Evolutionary conservation across 1,284 basidiomycete species (phyloP), one percentile per base, ranked within the genome.

Genomic region (Sanghuangporus sanghuang): DNA sequence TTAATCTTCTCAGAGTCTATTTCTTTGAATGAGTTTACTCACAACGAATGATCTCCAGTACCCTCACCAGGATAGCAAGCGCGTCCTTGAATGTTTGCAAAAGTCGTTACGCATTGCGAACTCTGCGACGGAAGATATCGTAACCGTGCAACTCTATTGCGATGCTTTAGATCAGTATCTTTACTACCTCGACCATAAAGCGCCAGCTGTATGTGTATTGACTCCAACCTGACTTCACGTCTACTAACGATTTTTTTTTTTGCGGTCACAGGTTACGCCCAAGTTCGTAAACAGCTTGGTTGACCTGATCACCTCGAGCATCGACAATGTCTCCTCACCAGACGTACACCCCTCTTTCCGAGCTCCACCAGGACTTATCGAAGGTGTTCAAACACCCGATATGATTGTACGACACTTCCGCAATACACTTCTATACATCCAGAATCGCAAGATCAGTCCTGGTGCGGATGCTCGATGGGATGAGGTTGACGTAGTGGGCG

Each of bases 261-360:
- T 42, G 14, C 12, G 21, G 3, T 11, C n/a, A 9, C 71, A 94
- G 92, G 83, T 95, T 62, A 92, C 93, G 36, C 87, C 95, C 14
- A 96, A 96, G 78, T 97, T 96, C 70, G 89, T 97, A 67, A 96
- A 96, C 76, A 93, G 90, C 66, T 84, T 97, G 54, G 93, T 97
- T 23, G 95, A 97, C 71, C 83, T 97, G 39, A 95, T 97, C 74
- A 92, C 93, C 0, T 87, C 88, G 23, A 93, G 90, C 70, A 93
- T 97, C 73, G 95, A 97, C 76, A 87, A 84, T 67, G 90, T 96
- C 68, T 85, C 89, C 50, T 89, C 88, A 1, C 87, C 82, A 2
- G 93, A 96, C 71, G 86, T 95, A 3, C 92, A 95, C 72, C 90
- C 92, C 0, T 87, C 92, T 0, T 87, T 92, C 66, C 84, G 90